Evolutionary conservation across 208 protist species (phyloP).

Genomic region (Trypanosoma cruzi): DNA sequence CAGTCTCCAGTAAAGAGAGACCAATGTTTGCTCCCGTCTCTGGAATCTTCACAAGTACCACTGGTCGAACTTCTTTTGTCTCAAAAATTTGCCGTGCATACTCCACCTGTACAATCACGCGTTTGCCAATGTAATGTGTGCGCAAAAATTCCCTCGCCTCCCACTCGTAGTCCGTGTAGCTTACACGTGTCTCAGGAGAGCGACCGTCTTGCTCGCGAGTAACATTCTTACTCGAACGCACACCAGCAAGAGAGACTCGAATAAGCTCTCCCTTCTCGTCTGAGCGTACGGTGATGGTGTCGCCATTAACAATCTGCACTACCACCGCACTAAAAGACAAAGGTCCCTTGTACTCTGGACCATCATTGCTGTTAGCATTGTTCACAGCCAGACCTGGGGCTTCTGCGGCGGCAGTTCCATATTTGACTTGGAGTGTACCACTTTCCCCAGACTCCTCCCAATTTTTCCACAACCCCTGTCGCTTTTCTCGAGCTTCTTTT

Average conservation of each 20-base stretch:
- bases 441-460: conserved; percentile 15
- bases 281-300: conserved; percentile 75
- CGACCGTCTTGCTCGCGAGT: conserved; percentile 79
- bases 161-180: conserved; percentile 89
- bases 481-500: conserved; percentile 47
- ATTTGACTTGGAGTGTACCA: conserved; percentile 15
- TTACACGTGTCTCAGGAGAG: conserved; percentile 78
- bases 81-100: conserved; percentile 82
- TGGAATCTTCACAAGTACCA: conserved; percentile 54
- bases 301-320: conserved; percentile 83
- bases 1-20: conserved; percentile 72
- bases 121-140: conserved; percentile 72
- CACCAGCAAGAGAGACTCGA: conserved; percentile 77
- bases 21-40: conserved; percentile 73
- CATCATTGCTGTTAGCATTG: conserved; percentile 45
- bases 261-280: conserved; percentile 50
- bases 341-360: conserved; percentile 62
- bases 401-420: conserved; percentile 23
- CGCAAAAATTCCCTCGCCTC: conserved; percentile 89
- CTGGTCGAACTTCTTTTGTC: conserved; percentile 79
- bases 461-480: conserved; percentile 75
- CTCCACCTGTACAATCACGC: conserved; percentile 78
- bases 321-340: conserved; percentile 61
- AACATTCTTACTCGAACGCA: conserved; percentile 84
- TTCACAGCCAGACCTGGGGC: conserved; percentile 42